Percentiles rank a stretch among this genome's conserved stretches.
Evolutionary conservation across 768 basidiomycete species (phyloP).

Genomic region (Rhizopogon vulgaris): DNA sequence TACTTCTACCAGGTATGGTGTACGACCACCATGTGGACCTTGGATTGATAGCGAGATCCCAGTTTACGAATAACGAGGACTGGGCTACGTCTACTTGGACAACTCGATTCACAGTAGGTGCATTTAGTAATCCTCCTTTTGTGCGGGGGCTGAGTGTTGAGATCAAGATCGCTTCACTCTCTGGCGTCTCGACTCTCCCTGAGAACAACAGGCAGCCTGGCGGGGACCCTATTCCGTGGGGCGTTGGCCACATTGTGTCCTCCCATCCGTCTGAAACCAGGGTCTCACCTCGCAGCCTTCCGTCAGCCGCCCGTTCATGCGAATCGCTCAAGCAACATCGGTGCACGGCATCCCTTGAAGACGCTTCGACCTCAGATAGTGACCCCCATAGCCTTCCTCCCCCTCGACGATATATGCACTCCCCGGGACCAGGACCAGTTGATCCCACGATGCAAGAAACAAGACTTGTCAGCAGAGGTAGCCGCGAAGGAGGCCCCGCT

Average conservation of each 20-base stretch:
- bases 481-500: not conserved
- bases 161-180: slow-evolving; percentile 27
- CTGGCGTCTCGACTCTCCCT: slow-evolving; percentile 21
- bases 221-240: slow-evolving; percentile 33
- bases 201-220: slow-evolving; percentile 26
- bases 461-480: not conserved
- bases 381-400: not conserved
- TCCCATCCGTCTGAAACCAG: not conserved
- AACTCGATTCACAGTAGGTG: slow-evolving; percentile 31
- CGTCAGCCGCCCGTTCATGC: not conserved
- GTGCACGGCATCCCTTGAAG: not conserved
- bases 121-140: not conserved
- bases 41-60: not conserved
- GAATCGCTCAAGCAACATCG: not conserved
- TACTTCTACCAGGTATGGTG: slow-evolving; percentile 34
- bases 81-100: slow-evolving; percentile 26
- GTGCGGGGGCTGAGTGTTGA: not conserved
- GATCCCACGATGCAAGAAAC: not conserved
- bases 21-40: not conserved
- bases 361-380: not conserved
- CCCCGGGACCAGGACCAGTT: not conserved
- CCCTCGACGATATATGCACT: not conserved
- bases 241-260: slow-evolving; percentile 17
- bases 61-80: slow-evolving; percentile 27
- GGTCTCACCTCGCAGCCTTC: not conserved